Base-by-base conservation (phyloP, 225 moss, liverwort and hornwort species). In the Pseudoscleropodium purum region DNA sequence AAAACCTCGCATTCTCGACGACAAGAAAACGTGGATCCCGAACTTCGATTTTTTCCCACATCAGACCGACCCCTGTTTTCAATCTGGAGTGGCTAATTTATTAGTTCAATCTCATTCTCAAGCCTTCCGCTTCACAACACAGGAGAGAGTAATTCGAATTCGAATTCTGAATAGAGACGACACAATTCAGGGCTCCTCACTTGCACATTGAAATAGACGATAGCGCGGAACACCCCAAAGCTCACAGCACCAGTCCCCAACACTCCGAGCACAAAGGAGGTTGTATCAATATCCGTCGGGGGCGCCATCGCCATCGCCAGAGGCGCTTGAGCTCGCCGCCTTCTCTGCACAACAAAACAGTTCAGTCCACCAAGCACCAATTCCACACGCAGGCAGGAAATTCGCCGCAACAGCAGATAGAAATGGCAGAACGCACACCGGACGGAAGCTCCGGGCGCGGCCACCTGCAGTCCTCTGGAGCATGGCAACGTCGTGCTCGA, bases 181-280 rank as follows among this genome's bases (percentile, higher is more conserved):
- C 43, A 37, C 24, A 91, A 75, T 82, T 87, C 81, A 87, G 76
- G 47, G 80, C n/a, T 77, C 77, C 94, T 89, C 86, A 95, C 95
- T 93, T 95, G 95, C 93, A 95, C 83, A 91, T 90, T 92, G 43
- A 95, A 93, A 84, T 95, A 95, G 73, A 95, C 93, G 75, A 91
- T 70, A 56, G 93, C 88, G 75, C 95, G 95, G 88, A 95, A 67
- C 61, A 92, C 89, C 26, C 83, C 95, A 80, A 95, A 95, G 92
- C 88, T 82, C 75, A 94, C 83, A 54, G 92, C 91, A 81, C 87
- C 92, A 39, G 93, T 92, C 18, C 84, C 93, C 54, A 81, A 77
- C 24, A 82, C 47, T 73, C 88, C 94, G 65, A 94, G 82, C 61
- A 68, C 77, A 59, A 91, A 91, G 69, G 93, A 82, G 13, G 89